phyloP scores from a whole-genome alignment of 2,329 filamentous ascomycete genomes.

The Diaporthe aspalathi region DNA sequence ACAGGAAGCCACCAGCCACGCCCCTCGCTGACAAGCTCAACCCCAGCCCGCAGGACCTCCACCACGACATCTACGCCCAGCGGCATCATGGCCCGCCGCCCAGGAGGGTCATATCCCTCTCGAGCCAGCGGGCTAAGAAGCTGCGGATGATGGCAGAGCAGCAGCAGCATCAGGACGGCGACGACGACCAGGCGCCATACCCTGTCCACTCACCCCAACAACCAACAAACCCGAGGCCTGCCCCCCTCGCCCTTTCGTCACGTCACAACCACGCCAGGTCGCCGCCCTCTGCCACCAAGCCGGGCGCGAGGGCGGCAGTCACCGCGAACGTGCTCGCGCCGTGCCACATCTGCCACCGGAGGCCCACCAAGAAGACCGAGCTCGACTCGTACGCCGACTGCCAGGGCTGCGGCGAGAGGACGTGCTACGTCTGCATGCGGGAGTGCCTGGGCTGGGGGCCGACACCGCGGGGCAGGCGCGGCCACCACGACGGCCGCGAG shows the following conservation, averaged over 20 bases:
- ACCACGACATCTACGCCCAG: conserved; percentile 33
- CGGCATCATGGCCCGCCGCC: conserved; percentile 35
- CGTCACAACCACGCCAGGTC: conserved; percentile 34
- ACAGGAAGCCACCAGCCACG: not conserved
- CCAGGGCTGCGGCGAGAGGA: conserved; percentile 68
- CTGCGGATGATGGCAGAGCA: conserved; percentile 33
- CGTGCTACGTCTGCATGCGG: conserved; percentile 77
- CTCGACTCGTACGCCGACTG: conserved; percentile 75
- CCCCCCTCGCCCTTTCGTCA: conserved; percentile 12
- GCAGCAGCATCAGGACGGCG: not conserved
- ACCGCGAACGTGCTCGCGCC: conserved; percentile 55
- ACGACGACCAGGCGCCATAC: conserved; percentile 1
- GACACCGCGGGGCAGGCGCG: not conserved
- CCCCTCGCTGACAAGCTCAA: conserved; percentile 36
- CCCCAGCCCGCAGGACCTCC: conserved; percentile 35
- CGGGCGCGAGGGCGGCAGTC: conserved; percentile 37
- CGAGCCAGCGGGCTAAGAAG: conserved; percentile 38
- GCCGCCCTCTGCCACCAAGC: conserved; percentile 35
- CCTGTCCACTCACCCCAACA: conserved; percentile 8
- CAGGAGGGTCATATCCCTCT: conserved; percentile 32
- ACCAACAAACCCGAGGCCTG: conserved; percentile 8
- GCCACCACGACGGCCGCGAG: not conserved
- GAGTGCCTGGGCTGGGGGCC: conserved; percentile 66
- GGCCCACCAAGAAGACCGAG: conserved; percentile 73
- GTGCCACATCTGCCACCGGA: conserved; percentile 76